A percentile compares a stretch with the other conserved stretches of the same genome.
Evolutionary conservation across 805 yeast genomes (phyloP).

Genomic region (Citeromyces nyonsensis): DNA sequence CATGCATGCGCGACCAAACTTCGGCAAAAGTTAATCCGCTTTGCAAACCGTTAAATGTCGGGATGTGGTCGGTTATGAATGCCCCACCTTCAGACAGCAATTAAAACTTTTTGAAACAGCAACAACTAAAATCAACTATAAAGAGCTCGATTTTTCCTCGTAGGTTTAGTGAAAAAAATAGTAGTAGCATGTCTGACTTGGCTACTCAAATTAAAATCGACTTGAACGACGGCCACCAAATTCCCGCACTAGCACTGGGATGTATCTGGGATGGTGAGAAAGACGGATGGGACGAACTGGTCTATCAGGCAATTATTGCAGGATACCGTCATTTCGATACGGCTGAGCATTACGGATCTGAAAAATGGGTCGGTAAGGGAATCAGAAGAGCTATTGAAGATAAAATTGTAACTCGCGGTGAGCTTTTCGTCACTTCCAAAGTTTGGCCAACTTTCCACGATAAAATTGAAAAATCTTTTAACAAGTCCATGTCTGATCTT

Average conservation of each 20-base stretch:
- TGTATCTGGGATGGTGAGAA: conserved; percentile 66
- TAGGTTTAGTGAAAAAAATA: too few species aligned
- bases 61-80: too few species aligned
- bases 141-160: too few species aligned
- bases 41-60: too few species aligned
- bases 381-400: conserved; percentile 45
- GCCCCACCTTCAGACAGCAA: too few species aligned
- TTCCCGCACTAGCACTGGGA: conserved; percentile 75
- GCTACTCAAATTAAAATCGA: conserved; percentile 18
- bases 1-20: too few species aligned
- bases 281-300: conserved; percentile 49
- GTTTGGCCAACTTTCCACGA: conserved; percentile 35
- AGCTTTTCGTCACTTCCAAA: conserved; percentile 61
- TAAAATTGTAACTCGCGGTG: conserved; percentile 54
- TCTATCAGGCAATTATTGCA: conserved; percentile 65
- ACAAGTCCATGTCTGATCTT: conserved; percentile 24
- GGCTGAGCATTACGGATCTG: conserved; percentile 55
- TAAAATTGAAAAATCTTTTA: conserved; percentile 22
- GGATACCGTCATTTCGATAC: conserved; percentile 66
- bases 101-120: too few species aligned
- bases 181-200: too few species aligned
- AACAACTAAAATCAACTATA: too few species aligned
- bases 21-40: too few species aligned
- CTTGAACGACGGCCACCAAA: conserved; percentile 43
- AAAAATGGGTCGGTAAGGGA: conserved; percentile 49